Evolutionary conservation across 352 stramenopile genomes (phyloP), one percentile per base, ranked within the genome.

Genomic region (Phytophthora fragariae): DNA sequence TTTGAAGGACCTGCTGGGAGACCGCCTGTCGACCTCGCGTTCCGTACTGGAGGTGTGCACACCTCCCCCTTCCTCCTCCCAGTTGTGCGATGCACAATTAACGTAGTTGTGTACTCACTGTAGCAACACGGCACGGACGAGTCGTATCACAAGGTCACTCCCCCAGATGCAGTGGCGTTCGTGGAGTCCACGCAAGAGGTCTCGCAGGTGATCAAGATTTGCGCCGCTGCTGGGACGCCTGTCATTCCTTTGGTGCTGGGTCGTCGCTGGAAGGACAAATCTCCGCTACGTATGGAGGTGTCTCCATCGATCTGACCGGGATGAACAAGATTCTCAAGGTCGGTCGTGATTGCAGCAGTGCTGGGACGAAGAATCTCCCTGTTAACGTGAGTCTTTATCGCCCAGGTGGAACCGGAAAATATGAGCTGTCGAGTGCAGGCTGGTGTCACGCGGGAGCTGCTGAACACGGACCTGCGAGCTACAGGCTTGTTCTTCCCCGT

Each of bases 191-290:
- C 91, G 2, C 80, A 97, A 60, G 89, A 99, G 75, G 90, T 99
- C 10, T 81, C 84, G 14, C 73, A 90, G 49, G 89, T 99, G 63
- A 70, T 99, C 41, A 92, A 93, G 69, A 90, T 97, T 60, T 99
- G 95, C 68, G 66, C 84, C 53, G 70, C 86, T 49, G 61, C 83
- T 54, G 49, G 57, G 56, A 97, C 97, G 46, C 93, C 97, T 14
- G 89, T 99, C 33, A 97, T 99, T 67, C 92, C 97, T 1, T 98
- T 83, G 97, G 96, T 33, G 92, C 85, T 29, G 96, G 88, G 2
- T 91, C 88, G 58, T 98, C 89, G 49, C 77, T 99, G 2, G 97
- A 99, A 84, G 97, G 97, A 17, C 97, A 99, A 81, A 94, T 99
- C 27, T 91, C 86, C 7, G 86, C 95, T 19, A 82, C 94, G 6